Conservation (phyloP, 2,329 filamentous ascomycete genomes). For the Fusarium robinianum region DNA sequence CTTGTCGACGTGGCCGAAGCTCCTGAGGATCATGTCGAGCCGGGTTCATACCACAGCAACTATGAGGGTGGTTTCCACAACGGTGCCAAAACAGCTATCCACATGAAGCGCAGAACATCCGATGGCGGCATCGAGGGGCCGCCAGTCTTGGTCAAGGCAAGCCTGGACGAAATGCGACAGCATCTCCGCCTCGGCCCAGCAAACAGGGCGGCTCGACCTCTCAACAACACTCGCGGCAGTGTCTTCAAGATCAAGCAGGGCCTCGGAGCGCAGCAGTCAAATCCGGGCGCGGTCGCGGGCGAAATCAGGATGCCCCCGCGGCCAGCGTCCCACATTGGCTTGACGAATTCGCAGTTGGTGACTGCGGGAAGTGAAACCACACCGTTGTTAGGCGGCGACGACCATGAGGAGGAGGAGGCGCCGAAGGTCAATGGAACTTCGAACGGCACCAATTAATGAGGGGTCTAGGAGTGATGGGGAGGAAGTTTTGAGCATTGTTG, state of each 20-base stretch:
- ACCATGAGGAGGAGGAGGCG: constrained; percentile 27
- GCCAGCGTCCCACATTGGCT: constrained; percentile 31
- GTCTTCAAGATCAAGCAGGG: constrained; percentile 69
- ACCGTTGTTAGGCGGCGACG: constrained; percentile 36
- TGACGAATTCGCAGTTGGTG: constrained; percentile 10
- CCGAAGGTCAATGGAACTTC: constrained; percentile 9
- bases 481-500: no score
- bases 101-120: constrained; percentile 64
- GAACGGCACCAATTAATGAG: constrained; percentile 30
- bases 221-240: constrained; percentile 61
- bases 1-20: constrained; percentile 50
- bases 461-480: no score
- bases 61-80: constrained; percentile 45
- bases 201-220: constrained; percentile 66
- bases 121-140: constrained; percentile 56
- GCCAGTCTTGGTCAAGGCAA: constrained; percentile 61
- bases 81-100: constrained; percentile 58
- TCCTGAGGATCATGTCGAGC: constrained; percentile 39
- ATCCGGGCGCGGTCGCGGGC: constrained; percentile 5
- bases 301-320: constrained; percentile 27
- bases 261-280: constrained; percentile 27
- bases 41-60: constrained; percentile 48
- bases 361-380: constrained; percentile 36
- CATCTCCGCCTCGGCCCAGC: constrained; percentile 70
- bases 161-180: constrained; percentile 64